A percentile compares a stretch with the other conserved stretches of the same genome.
These are phyloP conservation scores for Aspergillus tanneri DNA, from an alignment of 2,329 filamentous ascomycete species.

Conservation along the genomic window DNA sequence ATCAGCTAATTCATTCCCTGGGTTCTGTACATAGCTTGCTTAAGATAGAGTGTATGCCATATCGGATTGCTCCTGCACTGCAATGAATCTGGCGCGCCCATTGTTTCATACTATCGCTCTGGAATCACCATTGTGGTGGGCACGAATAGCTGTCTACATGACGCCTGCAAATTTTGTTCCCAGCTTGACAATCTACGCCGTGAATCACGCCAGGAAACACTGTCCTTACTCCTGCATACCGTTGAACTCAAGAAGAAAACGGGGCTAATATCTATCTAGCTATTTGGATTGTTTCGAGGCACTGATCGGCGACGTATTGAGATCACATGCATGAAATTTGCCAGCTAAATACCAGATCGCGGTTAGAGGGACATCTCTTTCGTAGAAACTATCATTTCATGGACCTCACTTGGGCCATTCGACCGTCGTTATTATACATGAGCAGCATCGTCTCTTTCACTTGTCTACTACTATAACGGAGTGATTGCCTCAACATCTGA, in stretches of 20 bases:
- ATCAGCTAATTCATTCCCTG: constrained; percentile 30
- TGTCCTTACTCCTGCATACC: constrained; percentile 42
- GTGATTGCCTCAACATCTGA: constrained; percentile 25
- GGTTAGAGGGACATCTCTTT: constrained; percentile 54
- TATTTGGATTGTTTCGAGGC: constrained; percentile 34
- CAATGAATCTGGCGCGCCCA: constrained; percentile 30
- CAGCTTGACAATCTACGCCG: constrained; percentile 10
- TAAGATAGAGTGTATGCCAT: constrained; percentile 35
- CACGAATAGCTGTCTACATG: constrained; percentile 25
- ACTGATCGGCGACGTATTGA: constrained; percentile 42
- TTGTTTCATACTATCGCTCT: constrained; percentile 26
- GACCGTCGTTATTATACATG: constrained; percentile 45
- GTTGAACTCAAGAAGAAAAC: constrained; percentile 34
- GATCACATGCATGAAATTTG: constrained; percentile 40
- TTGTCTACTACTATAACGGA: constrained; percentile 29
- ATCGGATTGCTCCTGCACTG: constrained; percentile 38
- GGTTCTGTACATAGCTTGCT: constrained; percentile 35
- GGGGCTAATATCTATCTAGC: constrained; percentile 26
- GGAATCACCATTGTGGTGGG: constrained; percentile 30
- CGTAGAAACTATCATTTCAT: constrained; percentile 55
- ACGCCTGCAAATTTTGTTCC: constrained; percentile 12
- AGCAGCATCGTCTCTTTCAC: constrained; percentile 30
- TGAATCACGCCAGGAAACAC: constrained; percentile 23
- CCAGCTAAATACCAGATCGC: constrained; percentile 42
- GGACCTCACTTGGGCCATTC: constrained; percentile 42